These are phyloP conservation scores for Saussurea involucrata DNA, from an alignment of 129 eudicot genomes.

Conservation along the genomic window DNA sequence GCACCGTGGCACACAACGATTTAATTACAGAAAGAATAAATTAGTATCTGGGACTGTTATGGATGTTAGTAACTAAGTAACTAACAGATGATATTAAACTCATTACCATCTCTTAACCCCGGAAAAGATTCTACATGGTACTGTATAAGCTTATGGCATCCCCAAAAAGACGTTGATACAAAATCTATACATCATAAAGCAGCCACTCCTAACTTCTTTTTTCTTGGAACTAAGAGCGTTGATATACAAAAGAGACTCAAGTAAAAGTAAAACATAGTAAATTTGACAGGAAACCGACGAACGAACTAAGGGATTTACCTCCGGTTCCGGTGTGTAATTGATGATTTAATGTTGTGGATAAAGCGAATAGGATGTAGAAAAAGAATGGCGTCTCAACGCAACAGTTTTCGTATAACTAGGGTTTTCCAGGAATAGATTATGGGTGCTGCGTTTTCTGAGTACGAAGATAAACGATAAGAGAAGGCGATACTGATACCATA, in stretches of 20 bases:
- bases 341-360: slow-evolving; percentile 14
- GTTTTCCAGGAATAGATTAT: background rate
- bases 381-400: slow-evolving; percentile 23
- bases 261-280: background rate
- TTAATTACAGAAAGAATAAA: no score
- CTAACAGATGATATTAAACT: no score
- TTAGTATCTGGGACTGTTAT: no score
- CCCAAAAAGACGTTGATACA: slow-evolving; percentile 24
- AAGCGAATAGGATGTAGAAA: slow-evolving; percentile 2
- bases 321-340: background rate
- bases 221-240: background rate
- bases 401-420: slow-evolving; percentile 10
- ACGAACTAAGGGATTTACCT: background rate
- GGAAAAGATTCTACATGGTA: no score
- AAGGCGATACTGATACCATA: no score
- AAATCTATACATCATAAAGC: background rate
- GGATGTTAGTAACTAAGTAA: no score
- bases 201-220: background rate
- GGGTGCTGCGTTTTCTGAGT: no score
- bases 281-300: background rate
- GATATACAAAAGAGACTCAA: background rate
- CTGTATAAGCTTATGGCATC: slow-evolving; percentile 34
- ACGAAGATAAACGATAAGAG: no score
- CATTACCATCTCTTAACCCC: no score
- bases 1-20: no score